Evolutionary conservation across 495 filamentous ascomycete genomes (phyloP).

Genomic region (Barbatosphaeria neglecta): DNA sequence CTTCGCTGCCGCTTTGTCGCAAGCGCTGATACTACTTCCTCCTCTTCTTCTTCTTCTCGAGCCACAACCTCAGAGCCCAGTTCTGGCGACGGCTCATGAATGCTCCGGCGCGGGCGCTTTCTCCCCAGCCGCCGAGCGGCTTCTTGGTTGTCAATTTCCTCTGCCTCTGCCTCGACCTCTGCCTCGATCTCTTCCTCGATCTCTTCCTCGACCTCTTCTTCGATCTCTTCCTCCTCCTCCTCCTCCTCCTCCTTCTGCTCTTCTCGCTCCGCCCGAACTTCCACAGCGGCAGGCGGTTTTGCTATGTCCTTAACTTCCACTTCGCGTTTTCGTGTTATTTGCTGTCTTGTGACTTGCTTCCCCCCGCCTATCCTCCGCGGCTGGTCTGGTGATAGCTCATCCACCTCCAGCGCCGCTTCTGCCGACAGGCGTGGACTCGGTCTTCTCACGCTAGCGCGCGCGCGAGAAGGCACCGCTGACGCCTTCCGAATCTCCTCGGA

Average conservation of each 20-base stretch:
- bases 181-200: no score
- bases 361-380: background rate
- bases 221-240: constrained; percentile 8
- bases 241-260: constrained; percentile 9
- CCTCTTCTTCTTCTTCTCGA: background rate
- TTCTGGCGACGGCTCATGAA: constrained; percentile 17
- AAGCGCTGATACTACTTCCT: no score
- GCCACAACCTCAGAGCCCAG: constrained; percentile 10
- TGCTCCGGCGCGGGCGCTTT: constrained; percentile 23
- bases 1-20: constrained; percentile 23
- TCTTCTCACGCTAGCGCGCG: background rate
- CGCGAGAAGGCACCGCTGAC: background rate
- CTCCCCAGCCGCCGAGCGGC: constrained; percentile 21
- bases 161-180: constrained; percentile 8
- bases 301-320: constrained; percentile 8
- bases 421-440: background rate
- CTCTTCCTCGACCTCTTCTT: no score
- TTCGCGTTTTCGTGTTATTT: constrained; percentile 5
- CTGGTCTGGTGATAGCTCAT: constrained; percentile 17
- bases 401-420: constrained; percentile 1
- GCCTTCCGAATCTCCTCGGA: background rate
- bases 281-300: background rate
- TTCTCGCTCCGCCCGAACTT: constrained; percentile 1
- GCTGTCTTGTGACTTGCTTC: constrained; percentile 9
- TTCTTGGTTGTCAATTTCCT: constrained; percentile 21